Evolutionary conservation across 1,139 yeast species (phyloP), one percentile per base, ranked within the genome.

Genomic region (Saccharomyces hybrid): DNA sequence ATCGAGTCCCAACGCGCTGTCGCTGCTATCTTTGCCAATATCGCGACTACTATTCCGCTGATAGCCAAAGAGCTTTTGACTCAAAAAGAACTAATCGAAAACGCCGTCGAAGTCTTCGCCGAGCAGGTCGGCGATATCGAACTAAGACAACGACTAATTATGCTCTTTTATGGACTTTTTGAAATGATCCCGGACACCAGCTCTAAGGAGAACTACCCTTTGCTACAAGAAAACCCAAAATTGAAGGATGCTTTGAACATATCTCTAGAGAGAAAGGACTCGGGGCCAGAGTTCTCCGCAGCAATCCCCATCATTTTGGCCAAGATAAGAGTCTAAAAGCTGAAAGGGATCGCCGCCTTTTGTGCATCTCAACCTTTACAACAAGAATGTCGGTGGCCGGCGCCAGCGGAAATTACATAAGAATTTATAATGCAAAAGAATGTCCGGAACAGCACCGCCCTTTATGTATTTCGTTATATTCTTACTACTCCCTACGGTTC

Each of bases 11-110:
- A 68, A 54, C 56, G 68, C 27, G 72, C 71, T 1, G 70, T 67
- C 1, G 66, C 68, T 13, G 71, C 70, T 0, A 63, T 67, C 7
- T 66, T 68, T 52, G 70, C 71, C 4, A 68, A 68, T 46, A 63
- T 65, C 34, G 59, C 67, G 1, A 59, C 62, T 34, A 55, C 65
- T 1, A 57, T 68, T 14, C 71, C 72, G 1, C 66, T 68, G 48
- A 63, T 69, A 28, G 65, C 70, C 1, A 57, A 62, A 30, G 66
- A 62, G 26, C 56, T 69, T 25, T 51, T 65, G 28, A 50, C 59
- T 14, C 58, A 67, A 30, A 48, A 61, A 7, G 59, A 61, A 31
- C 57, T 69, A n/a, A 57, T 67, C 1, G 54, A 57, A 9, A 63
- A 57, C 6, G 59, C 64, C 13, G 51, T 60, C 2, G 59, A 54